A percentile compares a stretch with the other conserved stretches of the same genome.
Conservation (phyloP, 148 eudicot genomes). For the Arctostaphylos glauca region DNA sequence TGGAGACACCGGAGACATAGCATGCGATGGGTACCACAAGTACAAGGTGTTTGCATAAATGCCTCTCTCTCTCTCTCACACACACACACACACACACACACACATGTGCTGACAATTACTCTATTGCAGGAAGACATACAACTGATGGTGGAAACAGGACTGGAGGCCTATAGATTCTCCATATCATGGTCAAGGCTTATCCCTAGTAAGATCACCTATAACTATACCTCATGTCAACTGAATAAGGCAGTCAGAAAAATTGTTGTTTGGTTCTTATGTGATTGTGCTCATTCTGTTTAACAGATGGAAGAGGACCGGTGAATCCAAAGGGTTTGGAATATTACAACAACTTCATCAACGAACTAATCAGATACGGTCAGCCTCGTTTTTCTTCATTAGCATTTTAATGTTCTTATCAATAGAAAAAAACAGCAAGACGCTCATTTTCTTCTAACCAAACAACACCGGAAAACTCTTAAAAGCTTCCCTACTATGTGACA, state of each 20-base stretch:
- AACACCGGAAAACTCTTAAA: not conserved
- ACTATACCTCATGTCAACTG: not conserved
- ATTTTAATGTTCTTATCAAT: not conserved
- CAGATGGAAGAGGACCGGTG: conserved; percentile 60
- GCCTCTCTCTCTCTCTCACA: not conserved
- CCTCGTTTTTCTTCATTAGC: not conserved
- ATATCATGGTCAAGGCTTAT: conserved; percentile 71
- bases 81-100: no score
- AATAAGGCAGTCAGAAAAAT: not conserved
- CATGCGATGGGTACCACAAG: conserved; percentile 63
- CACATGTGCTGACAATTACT: not conserved
- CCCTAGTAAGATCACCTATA: conserved; percentile 40
- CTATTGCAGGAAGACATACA: conserved; percentile 59
- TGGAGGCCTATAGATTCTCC: conserved; percentile 64
- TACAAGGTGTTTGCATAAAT: conserved; percentile 43
- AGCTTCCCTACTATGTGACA: not conserved
- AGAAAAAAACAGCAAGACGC: not conserved
- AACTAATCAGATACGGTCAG: conserved; percentile 50
- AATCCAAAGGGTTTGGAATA: conserved; percentile 47
- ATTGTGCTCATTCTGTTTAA: not conserved
- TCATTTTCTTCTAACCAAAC: not conserved
- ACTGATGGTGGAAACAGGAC: conserved; percentile 55
- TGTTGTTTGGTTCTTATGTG: not conserved
- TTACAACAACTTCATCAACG: conserved; percentile 55
- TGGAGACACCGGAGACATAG: conserved; percentile 44